Conservation (phyloP, 108 stramenopile species). For the Skeletonema grethae region DNA sequence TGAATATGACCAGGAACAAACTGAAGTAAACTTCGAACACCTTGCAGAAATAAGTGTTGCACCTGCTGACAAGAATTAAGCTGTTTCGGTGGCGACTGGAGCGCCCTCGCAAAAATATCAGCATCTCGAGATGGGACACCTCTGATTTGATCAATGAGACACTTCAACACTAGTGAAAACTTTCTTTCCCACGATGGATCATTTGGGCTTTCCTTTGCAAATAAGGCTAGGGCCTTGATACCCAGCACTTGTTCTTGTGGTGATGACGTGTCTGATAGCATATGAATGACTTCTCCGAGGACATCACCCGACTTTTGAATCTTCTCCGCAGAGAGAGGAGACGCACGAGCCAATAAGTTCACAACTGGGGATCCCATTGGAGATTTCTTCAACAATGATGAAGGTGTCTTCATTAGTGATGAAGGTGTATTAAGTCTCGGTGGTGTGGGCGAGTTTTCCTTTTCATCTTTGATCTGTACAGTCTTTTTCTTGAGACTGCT, state of each 20-base stretch:
- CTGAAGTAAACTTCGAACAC: slow-evolving; percentile 46
- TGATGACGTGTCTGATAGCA: slow-evolving; percentile 30
- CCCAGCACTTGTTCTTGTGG: slow-evolving; percentile 40
- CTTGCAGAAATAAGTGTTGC: slow-evolving; percentile 54
- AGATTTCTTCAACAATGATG: slow-evolving; percentile 6
- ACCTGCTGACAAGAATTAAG: slow-evolving; percentile 32
- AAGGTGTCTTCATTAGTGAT: slow-evolving; percentile 3
- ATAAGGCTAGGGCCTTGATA: slow-evolving; percentile 36
- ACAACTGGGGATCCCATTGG: slow-evolving; percentile 33
- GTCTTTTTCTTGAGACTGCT: slow-evolving; percentile 4
- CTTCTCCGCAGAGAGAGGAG: slow-evolving; percentile 40
- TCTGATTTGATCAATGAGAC: slow-evolving; percentile 34
- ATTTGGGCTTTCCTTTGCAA: slow-evolving; percentile 36
- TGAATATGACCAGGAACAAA: slow-evolving; percentile 40
- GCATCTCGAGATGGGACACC: slow-evolving; percentile 14
- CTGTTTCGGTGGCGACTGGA: slow-evolving; percentile 42
- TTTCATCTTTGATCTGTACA: neutral
- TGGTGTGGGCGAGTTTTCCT: slow-evolving; percentile 23
- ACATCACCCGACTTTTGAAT: slow-evolving; percentile 28
- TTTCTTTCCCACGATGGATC: slow-evolving; percentile 40
- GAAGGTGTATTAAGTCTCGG: slow-evolving; percentile 2
- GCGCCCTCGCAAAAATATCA: slow-evolving; percentile 11
- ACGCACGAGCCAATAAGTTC: slow-evolving; percentile 34
- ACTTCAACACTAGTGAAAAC: slow-evolving; percentile 31
- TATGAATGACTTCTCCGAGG: slow-evolving; percentile 30